Base-by-base conservation (phyloP, 805 yeast genomes). In the Cyberlindnera petersonii region DNA sequence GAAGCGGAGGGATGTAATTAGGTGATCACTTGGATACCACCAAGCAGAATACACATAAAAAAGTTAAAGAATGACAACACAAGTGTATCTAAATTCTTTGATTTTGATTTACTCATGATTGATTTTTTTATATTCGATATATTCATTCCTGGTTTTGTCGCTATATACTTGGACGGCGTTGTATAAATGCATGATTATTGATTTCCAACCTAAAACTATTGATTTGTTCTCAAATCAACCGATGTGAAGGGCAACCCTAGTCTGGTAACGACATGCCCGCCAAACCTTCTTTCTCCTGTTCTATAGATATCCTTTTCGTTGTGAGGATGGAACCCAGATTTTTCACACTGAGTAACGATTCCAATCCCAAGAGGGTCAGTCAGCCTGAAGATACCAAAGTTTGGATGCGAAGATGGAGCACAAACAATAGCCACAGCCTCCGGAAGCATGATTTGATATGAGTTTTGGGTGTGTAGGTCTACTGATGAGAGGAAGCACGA, bases 381-480 rank as follows among this genome's bases (percentile, higher is more conserved):
- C 17, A 79, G 62, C 43, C 86, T 59, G 59, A 77, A 79, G 2
- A 74, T 64, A 3, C 84, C 85, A 28, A 38, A 44, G 19, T 61
- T 34, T 16, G 77, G 77, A 17, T 52, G 51, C 9, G 64, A 63
- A 28, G 57, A 52, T 10, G 86, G 86, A 1, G 86, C 70, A 50
- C 82, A 75, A 1, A 79, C 86, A 21, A 80, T 68, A 11, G 86
- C 86, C 22, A 79, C 69, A 0, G 84, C 79, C 54, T 79, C 86
- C 20, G 82, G 79, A 13, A 79, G 62, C 86, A 79, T 79, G 35
- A 78, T 67, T 58, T 79, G 86, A 55, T 80, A 80, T 3, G 82
- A 72, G 44, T 73, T 74, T 45, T 79, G 86, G 2, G 86, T 79
- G 57, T 80, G 86, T 37, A 79, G 59, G 51, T 79, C 86, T 32